Base-by-base conservation (phyloP, 305 asterid species). In the Fraxinus angustifolia region DNA sequence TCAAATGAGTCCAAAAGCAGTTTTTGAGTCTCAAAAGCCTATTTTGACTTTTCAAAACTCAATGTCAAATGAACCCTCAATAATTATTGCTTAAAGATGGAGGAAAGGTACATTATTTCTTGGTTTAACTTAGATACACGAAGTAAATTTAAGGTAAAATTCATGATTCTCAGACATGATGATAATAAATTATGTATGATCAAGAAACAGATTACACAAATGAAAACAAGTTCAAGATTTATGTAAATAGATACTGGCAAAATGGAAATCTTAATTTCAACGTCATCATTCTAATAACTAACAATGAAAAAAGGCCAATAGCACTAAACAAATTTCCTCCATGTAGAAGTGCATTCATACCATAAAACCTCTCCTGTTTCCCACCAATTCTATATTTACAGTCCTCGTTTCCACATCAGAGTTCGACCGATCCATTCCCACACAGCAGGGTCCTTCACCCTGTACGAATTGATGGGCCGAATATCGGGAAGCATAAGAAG, bases 361-460 rank as follows among this genome's bases (percentile, higher is more conserved):
- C 82, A 81, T 83, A 86, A 86, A 83, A 76, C 88, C 88, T 79
- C 71, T 77, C 81, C 73, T 83, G 85, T 89, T 83, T 83, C 84
- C 81, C 83, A 83, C 89, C 88, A 85, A 78, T 90, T 84, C 91
- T 85, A 83, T 91, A 91, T 92, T 42, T 91, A 91, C 94, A 90
- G 78, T 83, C 87, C 85, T 86, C 77, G 80, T 83, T 85, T 79
- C 91, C 80, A 83, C 83, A 87, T 80, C 86, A 86, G 84, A 82
- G 85, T 68, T 78, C 33, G 19, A 72, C 81, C 79, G 74, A 81
- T 83, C 79, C 87, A 34, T 80, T 74, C 73, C 84, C 79, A 82
- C 81, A 79, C 76, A 73, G 77, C 40, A 79, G 82, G 80, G 73
- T 76, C 79, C 86, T 76, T 78, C 85, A 38, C 62, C 84, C 21